phyloP scores from a whole-genome alignment of 371 early-diverging fungal species.

The Saksenaea oblongispora region DNA sequence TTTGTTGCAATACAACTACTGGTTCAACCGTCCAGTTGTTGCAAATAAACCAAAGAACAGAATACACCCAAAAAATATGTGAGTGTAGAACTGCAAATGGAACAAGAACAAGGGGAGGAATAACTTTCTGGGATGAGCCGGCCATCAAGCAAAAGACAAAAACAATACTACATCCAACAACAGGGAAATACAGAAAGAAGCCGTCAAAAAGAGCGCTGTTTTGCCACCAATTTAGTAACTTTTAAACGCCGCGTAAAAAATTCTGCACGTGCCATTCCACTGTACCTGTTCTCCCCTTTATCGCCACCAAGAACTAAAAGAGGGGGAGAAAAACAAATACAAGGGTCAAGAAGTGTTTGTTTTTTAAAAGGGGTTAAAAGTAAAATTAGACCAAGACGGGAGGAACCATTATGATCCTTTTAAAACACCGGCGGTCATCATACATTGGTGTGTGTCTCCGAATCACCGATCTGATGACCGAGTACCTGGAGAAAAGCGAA shows the following conservation, averaged over 20 bases:
- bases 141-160: not conserved
- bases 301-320: not conserved
- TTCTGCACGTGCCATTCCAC: not conserved
- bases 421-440: not conserved
- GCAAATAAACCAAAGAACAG: conserved; percentile 20
- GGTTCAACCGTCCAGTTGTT: conserved; percentile 4
- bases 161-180: not conserved
- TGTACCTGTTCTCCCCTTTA: not conserved
- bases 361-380: not conserved
- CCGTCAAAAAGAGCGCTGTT: not conserved
- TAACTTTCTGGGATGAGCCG: conserved; percentile 2
- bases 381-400: not conserved
- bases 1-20: not conserved
- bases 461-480: not conserved
- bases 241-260: not conserved
- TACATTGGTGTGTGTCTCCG: not conserved
- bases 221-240: not conserved
- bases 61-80: conserved; percentile 19
- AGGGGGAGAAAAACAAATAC: not conserved
- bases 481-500: not conserved
- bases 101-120: conserved; percentile 9
- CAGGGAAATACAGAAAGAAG: not conserved
- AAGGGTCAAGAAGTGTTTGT: not conserved
- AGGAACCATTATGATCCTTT: not conserved
- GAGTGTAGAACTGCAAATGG: conserved; percentile 18